A percentile compares a stretch with the other conserved stretches of the same genome.
Conservation (phyloP, 2,329 filamentous ascomycete genomes). For the Hymenoscyphus scutula region DNA sequence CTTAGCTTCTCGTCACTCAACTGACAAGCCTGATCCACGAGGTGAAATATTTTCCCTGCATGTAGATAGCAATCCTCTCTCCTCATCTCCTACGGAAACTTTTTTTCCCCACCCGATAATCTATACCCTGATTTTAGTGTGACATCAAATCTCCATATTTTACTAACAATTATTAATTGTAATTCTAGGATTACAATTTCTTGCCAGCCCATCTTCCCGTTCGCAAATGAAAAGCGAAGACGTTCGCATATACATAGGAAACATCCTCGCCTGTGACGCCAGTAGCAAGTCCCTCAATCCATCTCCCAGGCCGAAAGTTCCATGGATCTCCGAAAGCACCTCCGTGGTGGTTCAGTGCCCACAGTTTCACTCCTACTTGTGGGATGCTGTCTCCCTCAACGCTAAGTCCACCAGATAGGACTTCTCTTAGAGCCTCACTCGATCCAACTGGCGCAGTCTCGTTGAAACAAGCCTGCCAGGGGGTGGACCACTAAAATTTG, state of each 20-base stretch:
- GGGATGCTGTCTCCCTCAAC: constrained; percentile 35
- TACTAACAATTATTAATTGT: neutral
- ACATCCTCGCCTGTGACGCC: constrained; percentile 19
- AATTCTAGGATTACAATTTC: neutral
- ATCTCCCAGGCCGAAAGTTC: constrained; percentile 20
- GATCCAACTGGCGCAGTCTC: constrained; percentile 46
- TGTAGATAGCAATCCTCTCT: neutral
- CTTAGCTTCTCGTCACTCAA: no score
- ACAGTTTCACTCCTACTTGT: constrained; percentile 38
- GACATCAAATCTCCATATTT: neutral
- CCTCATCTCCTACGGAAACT: neutral
- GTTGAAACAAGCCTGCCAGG: constrained; percentile 43
- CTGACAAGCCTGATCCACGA: no score
- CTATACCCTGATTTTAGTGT: neutral
- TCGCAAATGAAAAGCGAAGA: neutral
- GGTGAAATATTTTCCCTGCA: neutral
- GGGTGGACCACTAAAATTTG: constrained; percentile 36
- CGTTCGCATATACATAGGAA: neutral
- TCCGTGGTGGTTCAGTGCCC: constrained; percentile 34
- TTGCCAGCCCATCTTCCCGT: neutral
- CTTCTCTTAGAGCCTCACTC: constrained; percentile 44
- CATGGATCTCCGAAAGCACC: constrained; percentile 38
- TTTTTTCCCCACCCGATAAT: neutral
- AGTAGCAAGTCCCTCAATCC: constrained; percentile 16
- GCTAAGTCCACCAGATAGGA: constrained; percentile 30